Conservation (phyloP, 495 filamentous ascomycete genomes). For the Penicillium herquei region DNA sequence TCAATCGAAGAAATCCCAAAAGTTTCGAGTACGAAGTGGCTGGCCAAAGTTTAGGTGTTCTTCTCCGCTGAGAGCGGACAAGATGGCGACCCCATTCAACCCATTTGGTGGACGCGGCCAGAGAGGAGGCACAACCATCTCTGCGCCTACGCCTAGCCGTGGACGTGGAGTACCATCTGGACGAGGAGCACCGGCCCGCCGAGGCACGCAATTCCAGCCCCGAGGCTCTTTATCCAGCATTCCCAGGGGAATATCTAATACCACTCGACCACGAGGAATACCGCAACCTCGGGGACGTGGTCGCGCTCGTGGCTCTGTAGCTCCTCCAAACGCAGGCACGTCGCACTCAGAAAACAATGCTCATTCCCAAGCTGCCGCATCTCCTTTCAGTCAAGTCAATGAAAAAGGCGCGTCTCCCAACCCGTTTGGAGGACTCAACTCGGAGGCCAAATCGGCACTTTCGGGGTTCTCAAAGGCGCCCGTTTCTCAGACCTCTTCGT, state of each 20-base stretch:
- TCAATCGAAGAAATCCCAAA: background rate
- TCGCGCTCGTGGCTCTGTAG: conserved; percentile 15
- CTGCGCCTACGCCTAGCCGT: conserved; percentile 13
- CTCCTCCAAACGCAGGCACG: conserved; percentile 11
- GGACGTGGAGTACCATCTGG: conserved; percentile 30
- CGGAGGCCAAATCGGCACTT: conserved; percentile 21
- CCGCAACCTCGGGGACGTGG: conserved; percentile 1
- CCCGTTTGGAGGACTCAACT: conserved; percentile 16
- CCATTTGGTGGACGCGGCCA: conserved; percentile 32
- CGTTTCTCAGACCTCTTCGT: conserved; percentile 8
- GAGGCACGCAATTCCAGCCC: conserved; percentile 19
- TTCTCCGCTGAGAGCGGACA: conserved; percentile 31
- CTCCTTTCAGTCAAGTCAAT: conserved; percentile 34
- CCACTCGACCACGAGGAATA: conserved; percentile 30
- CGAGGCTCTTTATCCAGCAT: conserved; percentile 15
- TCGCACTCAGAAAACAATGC: conserved; percentile 6
- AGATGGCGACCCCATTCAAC: conserved; percentile 39
- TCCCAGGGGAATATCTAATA: conserved; percentile 14
- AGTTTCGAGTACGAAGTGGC: background rate
- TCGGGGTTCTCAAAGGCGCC: conserved; percentile 17
- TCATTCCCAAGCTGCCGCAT: conserved; percentile 8
- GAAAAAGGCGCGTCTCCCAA: conserved; percentile 18
- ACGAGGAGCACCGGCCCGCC: conserved; percentile 25
- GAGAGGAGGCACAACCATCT: conserved; percentile 22
- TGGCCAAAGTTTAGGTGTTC: conserved; percentile 7